These are phyloP conservation scores for Maudiozyma bulderi DNA, from an alignment of 805 yeast species.

Conservation along the genomic window DNA sequence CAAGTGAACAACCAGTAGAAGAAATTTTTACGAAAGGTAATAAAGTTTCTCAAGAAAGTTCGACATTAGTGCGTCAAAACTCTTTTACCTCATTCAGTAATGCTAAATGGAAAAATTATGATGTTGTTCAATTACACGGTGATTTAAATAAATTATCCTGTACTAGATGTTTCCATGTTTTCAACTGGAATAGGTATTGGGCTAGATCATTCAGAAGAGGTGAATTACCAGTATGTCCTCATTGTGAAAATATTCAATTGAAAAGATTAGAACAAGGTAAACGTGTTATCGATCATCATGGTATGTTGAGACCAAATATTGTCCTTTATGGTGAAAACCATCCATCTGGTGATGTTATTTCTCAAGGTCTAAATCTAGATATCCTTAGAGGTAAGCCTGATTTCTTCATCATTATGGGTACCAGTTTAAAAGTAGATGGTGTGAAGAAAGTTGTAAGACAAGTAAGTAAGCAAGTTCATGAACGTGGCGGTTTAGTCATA, in stretches of 20 bases:
- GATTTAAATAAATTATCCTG: constrained; percentile 71
- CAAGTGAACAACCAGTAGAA: constrained; percentile 29
- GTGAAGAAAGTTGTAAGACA: constrained; percentile 67
- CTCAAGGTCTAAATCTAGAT: constrained; percentile 60
- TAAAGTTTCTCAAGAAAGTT: background rate
- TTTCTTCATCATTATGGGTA: constrained; percentile 79
- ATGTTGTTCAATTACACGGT: constrained; percentile 88
- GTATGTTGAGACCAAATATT: constrained; percentile 77
- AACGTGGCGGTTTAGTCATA: constrained; percentile 69
- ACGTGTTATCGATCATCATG: constrained; percentile 59
- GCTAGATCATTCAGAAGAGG: constrained; percentile 46
- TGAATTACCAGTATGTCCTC: constrained; percentile 65
- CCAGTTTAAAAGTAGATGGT: constrained; percentile 86
- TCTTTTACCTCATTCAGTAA: constrained; percentile 1
- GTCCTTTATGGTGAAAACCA: constrained; percentile 92
- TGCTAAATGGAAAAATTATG: constrained; percentile 47
- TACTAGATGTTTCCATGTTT: constrained; percentile 52
- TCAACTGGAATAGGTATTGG: constrained; percentile 52
- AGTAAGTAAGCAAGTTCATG: constrained; percentile 61
- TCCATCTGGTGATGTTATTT: constrained; percentile 73
- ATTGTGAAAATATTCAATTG: constrained; percentile 48
- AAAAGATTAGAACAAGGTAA: constrained; percentile 61
- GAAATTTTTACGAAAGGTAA: constrained; percentile 8
- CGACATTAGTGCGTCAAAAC: constrained; percentile 1
- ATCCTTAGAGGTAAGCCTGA: constrained; percentile 55